Evolutionary conservation across 179 eudicot genomes (phyloP), one percentile per base, ranked within the genome.

Genomic region (Patellifolia procumbens): DNA sequence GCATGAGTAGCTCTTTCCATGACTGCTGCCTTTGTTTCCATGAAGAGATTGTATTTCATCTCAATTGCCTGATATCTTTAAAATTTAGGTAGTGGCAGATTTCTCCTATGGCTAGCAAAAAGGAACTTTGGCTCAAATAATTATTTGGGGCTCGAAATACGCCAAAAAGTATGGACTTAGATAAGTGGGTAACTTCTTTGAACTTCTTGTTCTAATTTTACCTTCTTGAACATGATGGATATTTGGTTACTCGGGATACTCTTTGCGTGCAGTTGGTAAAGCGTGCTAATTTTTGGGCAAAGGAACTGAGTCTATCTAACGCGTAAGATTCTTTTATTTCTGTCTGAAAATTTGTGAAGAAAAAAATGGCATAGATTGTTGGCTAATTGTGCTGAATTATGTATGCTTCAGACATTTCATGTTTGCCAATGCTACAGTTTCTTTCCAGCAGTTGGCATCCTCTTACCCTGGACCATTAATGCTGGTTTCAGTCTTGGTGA

Each of bases 41-140:
- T 37, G 20, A 37, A 34, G 46, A 52, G 10, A 62, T 66, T 31
- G 12, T 49, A 46, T 45, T 46, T 22, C 46, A 32, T 5, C 7
- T 3, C 7, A 3, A 37, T 37, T 76, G 53, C 73, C 79, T 77
- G 31, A 65, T 46, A 70, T 45, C 37, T 24, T 22, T 72, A 24
- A 75, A 43, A 66, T 82, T 60, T 69, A 96, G 99, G 99, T 64
- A 96, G 99, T 82, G 98, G 99, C 71, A 91, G 99, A 85, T 96
- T 96, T 81, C 91, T 91, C 67, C 35, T 96, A 78, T 96, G 98
- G 99, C 98, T 82, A 49, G 99, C 97, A 20, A 93, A 95, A 84
- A 85, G 83, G 80, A 89, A 90, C 85, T 68, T 78, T 29, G 59
- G 61, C 73, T 80, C 87, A 51, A 88, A 65, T 64, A 95, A 96